Evolutionary conservation across 306 rosid genomes (phyloP).

Genomic region (Malus sieversii): DNA sequence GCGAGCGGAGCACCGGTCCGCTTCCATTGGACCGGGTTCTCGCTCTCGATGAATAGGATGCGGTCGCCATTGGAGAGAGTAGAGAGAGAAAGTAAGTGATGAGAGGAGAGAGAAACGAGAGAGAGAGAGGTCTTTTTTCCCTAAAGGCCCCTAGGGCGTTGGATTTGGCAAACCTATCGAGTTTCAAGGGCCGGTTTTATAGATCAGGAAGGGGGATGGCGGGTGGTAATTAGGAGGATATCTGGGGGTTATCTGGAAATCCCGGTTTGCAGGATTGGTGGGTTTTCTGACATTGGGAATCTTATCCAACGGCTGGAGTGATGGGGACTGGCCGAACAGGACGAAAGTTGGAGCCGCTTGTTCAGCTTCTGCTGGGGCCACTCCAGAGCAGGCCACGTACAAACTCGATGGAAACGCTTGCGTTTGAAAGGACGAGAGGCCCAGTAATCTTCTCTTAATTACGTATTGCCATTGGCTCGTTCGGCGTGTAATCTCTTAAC

Average conservation of each 20-base stretch:
- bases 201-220: conserved; percentile 20
- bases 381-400: conserved; percentile 42
- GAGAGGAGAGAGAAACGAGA: neutral
- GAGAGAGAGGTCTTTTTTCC: neutral
- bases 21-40: conserved; percentile 36
- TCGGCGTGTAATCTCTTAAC: neutral
- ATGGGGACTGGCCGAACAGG: conserved; percentile 20
- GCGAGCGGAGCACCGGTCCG: conserved; percentile 70
- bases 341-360: conserved; percentile 31
- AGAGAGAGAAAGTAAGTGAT: neutral
- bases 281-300: conserved; percentile 26
- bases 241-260: neutral
- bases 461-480: conserved; percentile 13
- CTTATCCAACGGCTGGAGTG: conserved; percentile 61
- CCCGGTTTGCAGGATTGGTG: neutral
- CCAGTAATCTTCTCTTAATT: conserved; percentile 12
- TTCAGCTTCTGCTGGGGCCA: conserved; percentile 7
- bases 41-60: conserved; percentile 23
- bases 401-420: conserved; percentile 7
- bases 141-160: conserved; percentile 48
- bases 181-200: conserved; percentile 63
- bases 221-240: conserved; percentile 11
- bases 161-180: conserved; percentile 92
- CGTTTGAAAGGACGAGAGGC: conserved; percentile 30
- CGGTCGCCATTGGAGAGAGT: conserved; percentile 39